Conservation (phyloP, 306 rosid genomes). For the Carpinus viminea region DNA sequence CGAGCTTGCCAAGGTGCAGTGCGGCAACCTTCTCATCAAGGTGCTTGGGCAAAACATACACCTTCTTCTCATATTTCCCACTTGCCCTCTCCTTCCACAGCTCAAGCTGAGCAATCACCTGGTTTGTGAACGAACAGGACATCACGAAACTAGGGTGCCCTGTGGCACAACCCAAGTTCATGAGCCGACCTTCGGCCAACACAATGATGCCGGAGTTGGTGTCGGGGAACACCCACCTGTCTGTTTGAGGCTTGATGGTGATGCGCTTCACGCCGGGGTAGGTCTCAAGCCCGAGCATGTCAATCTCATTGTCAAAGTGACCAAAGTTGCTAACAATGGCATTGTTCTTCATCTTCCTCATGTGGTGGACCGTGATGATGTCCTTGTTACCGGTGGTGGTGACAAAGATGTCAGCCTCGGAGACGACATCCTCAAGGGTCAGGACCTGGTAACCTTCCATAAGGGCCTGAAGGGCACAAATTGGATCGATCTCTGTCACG, state of each 20-base stretch:
- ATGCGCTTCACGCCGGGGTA: conserved; percentile 83
- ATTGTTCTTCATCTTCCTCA: conserved; percentile 98
- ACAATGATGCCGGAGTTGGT: conserved; percentile 66
- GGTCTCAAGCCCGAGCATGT: conserved; percentile 75
- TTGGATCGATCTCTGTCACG: conserved; percentile 93
- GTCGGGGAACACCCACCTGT: conserved; percentile 95
- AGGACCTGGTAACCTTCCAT: conserved; percentile 91
- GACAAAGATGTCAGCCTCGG: conserved; percentile 78
- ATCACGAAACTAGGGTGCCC: conserved; percentile 99
- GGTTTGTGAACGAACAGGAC: conserved; percentile 99
- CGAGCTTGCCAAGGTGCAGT: conserved; percentile 92
- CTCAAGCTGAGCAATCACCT: conserved; percentile 95
- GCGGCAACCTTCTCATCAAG: conserved; percentile 98
- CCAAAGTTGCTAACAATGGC: conserved; percentile 97
- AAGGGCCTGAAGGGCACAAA: conserved; percentile 94
- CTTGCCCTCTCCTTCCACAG: conserved; percentile 77
- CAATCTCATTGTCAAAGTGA: conserved; percentile 96
- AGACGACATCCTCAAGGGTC: conserved; percentile 58
- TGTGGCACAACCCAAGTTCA: conserved; percentile 99
- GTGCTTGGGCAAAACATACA: conserved; percentile 87
- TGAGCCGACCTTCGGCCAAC: conserved; percentile 91
- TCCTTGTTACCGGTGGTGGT: conserved; percentile 99
- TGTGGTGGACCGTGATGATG: conserved; percentile 77
- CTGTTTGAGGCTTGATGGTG: conserved; percentile 94
- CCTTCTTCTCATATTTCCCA: conserved; percentile 91